Evolutionary conservation across 2,329 filamentous ascomycete genomes (phyloP), one percentile per base, ranked within the genome.

Genomic region (Colletotrichum paranaense): DNA sequence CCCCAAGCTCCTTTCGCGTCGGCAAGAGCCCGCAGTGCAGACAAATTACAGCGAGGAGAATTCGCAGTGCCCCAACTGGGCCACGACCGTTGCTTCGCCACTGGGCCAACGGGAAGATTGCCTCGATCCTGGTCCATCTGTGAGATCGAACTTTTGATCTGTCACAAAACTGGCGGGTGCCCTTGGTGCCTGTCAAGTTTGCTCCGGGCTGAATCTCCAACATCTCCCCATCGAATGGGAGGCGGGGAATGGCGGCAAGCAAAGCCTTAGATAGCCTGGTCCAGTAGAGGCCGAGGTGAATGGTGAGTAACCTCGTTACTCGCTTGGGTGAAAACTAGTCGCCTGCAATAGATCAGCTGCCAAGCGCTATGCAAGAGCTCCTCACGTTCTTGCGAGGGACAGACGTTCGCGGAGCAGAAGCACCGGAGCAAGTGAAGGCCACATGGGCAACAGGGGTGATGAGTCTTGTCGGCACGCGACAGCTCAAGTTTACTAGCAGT

Each of bases 101-200:
- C 5, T 24, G 9, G 4, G 8, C 12, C 6, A 16, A 7, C 42
- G 35, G 53, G n/a, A 12, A 67, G 22, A 60, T 67, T 24, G 24
- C 19, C 22, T 19, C 5, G 30, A 62, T 35, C 56, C 46, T 58
- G 22, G 46, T 32, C 28, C 7, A 24, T 49, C 56, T 1, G 11
- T 12, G 26, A 67, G 56, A 67, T 68, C 56, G 28, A 16, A 67
- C 12, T 12, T 26, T 30, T n/a, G 32, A 49, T 55, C 62, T 60
- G 32, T 66, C 53, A 30, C 26, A 46, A 52, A 60, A 1, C 6
- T 42, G 16, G 0, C 38, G 38, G 38, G 14, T 42, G 38, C 38
- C 38, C 14, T 42, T 42, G 38, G 14, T 16, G 38, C 38, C 14
- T 49, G 7, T n/a, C 19, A 49, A 9, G 42, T n/a, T 49, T 49